Evolutionary conservation across 1,284 basidiomycete species (phyloP), one percentile per base, ranked within the genome.

Genomic region (Malassezia japonica): DNA sequence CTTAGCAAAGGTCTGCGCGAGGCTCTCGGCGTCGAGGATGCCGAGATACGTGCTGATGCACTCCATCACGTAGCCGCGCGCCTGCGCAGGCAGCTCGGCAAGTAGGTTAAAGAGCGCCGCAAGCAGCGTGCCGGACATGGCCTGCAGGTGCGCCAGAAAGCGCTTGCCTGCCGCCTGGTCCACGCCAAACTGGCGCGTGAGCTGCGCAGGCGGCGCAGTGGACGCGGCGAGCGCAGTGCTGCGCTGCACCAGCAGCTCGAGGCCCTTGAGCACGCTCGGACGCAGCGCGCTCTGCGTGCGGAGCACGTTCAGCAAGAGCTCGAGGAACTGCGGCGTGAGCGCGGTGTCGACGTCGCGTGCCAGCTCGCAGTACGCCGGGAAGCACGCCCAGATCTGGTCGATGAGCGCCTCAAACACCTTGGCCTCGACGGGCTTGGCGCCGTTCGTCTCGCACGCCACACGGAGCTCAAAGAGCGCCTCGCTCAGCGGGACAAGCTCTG

Each of bases 31-130:
- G 33, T 57, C 60, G 45, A 90, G 83, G 58, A 96, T 85, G 7
- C 81, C 80, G 21, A 86, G 78, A 86, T 91, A 98, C n/a, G 80
- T 78, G 18, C 79, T 80, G 62, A 96, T 86, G 29, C 87, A 86
- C 48, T 92, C 88, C 32, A 88, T 86, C n/a, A 96, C 82, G 74
- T 83, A 80, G 3, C 82, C 83, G 40, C 88, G 81, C 38, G 79
- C 80, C 58, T 92, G 87, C 38, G 82, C 78, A 3, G 80, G 81
- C 20, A 86, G 81, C 64, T 82, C 89, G 55, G 85, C 81, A 74
- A 95, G 96, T n/a, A 99, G 84, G 70, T 99, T 96, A 78, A 96
- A 92, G 37, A 95, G 78, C 4, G 96, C 87, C 0, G 88, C 84
- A 23, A 96, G 80, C 83, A 94, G 91, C 67, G 87, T 92, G 68